These are phyloP conservation scores for Cucurbita moschata DNA, from an alignment of 306 rosid genomes.

Conservation along the genomic window DNA sequence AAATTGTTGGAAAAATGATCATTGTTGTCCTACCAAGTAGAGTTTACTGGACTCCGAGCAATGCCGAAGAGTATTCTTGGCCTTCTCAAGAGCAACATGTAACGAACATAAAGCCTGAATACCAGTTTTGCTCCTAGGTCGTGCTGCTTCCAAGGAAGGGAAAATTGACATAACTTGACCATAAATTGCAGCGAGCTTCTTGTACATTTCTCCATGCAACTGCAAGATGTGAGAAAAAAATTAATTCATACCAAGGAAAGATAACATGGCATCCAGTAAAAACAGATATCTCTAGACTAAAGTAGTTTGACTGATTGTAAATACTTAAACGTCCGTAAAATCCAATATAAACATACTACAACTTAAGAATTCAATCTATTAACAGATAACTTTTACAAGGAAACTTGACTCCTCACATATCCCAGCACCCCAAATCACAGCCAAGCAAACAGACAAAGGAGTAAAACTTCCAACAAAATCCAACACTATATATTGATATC, in stretches of 20 bases:
- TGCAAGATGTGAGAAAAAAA: constrained; percentile 18
- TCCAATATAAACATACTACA: neutral
- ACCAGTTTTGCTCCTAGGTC: constrained; percentile 93
- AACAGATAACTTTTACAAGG: neutral
- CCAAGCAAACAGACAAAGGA: neutral
- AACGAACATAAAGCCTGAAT: constrained; percentile 88
- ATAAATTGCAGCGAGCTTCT: constrained; percentile 61
- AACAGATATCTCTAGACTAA: neutral
- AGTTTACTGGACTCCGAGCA: constrained; percentile 91
- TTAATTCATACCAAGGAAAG: neutral
- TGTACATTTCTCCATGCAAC: constrained; percentile 95
- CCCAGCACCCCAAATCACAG: neutral
- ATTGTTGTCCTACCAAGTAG: constrained; percentile 45
- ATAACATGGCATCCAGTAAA: neutral
- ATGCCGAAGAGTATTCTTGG: constrained; percentile 77
- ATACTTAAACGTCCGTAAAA: neutral
- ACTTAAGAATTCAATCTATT: neutral
- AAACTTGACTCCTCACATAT: neutral
- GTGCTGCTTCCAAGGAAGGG: constrained; percentile 91
- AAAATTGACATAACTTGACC: constrained; percentile 64
- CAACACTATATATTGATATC: neutral
- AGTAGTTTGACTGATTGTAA: neutral
- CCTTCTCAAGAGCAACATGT: constrained; percentile 85
- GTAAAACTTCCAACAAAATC: neutral
- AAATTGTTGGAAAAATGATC: neutral